Evolutionary conservation across 352 stramenopile genomes (phyloP).

Genomic region (Sclerospora graminicola): DNA sequence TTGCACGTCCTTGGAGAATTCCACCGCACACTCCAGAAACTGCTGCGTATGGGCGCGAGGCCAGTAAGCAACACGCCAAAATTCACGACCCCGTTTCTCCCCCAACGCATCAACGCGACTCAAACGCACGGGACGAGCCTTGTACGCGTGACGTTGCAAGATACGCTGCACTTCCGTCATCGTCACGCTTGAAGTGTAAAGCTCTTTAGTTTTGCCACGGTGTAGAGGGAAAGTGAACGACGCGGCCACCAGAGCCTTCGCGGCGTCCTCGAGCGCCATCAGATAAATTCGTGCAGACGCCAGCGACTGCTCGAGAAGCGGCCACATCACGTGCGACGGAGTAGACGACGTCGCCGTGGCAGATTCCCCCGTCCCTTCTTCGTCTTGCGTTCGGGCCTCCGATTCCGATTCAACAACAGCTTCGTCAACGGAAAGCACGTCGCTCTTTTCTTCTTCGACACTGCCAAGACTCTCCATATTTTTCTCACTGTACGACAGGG

Average conservation of each 20-base stretch:
- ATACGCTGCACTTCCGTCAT: slow-evolving; percentile 35
- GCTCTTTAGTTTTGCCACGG: slow-evolving; percentile 21
- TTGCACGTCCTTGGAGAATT: slow-evolving; percentile 24
- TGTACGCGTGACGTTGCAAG: slow-evolving; percentile 29
- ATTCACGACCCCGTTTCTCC: slow-evolving; percentile 29
- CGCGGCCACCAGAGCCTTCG: slow-evolving; percentile 35
- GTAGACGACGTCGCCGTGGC: slow-evolving; percentile 6
- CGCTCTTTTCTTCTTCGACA: slow-evolving; percentile 24
- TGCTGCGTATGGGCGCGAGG: slow-evolving; percentile 29
- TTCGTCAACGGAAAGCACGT: slow-evolving; percentile 1
- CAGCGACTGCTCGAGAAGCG: slow-evolving; percentile 33
- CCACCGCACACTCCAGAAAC: slow-evolving; percentile 39
- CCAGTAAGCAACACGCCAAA: slow-evolving; percentile 54
- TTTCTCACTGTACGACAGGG: slow-evolving; percentile 25
- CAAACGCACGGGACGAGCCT: slow-evolving; percentile 26
- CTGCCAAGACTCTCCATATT: slow-evolving; percentile 4
- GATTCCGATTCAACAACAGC: slow-evolving; percentile 5
- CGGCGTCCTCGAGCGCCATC: slow-evolving; percentile 46
- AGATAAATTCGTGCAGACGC: slow-evolving; percentile 34
- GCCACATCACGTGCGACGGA: slow-evolving; percentile 25
- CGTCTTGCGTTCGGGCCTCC: slow-evolving; percentile 2
- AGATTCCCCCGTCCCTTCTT: slow-evolving; percentile 5
- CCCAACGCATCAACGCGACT: slow-evolving; percentile 29
- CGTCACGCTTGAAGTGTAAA: slow-evolving; percentile 37
- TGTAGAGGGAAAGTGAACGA: slow-evolving; percentile 52